phyloP scores from a whole-genome alignment of 495 filamentous ascomycete genomes.

The Chaetomium tenue region DNA sequence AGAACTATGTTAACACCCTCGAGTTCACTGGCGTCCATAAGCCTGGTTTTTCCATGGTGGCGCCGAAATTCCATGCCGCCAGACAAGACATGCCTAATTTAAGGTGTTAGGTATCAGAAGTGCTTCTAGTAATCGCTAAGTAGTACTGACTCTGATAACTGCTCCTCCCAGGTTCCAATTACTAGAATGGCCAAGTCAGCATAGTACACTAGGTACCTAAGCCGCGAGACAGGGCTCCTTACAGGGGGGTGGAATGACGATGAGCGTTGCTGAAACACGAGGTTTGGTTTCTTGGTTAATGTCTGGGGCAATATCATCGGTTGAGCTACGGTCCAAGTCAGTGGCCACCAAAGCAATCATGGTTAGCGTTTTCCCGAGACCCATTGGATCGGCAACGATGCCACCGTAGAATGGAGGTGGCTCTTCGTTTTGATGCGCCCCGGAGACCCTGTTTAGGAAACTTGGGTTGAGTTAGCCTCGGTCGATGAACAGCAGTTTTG shows the following conservation, averaged over 20 bases:
- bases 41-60: conserved; percentile 36
- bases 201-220: not conserved
- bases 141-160: conserved; percentile 29
- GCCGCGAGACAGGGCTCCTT: conserved; percentile 12
- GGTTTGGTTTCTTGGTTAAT: not conserved
- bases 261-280: conserved; percentile 22
- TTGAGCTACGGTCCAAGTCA: conserved; percentile 19
- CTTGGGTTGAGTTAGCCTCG: conserved; percentile 10
- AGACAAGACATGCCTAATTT: conserved; percentile 31
- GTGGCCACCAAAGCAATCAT: conserved; percentile 41
- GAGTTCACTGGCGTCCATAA: conserved; percentile 18
- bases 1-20: conserved; percentile 32
- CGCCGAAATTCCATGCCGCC: conserved; percentile 29
- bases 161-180: conserved; percentile 40
- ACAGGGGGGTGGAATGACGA: conserved; percentile 43
- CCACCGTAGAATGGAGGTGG: conserved; percentile 39
- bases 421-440: conserved; percentile 18
- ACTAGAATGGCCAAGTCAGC: conserved; percentile 23
- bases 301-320: not conserved
- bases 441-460: conserved; percentile 35
- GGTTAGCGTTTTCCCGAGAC: conserved; percentile 43
- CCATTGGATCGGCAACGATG: conserved; percentile 46
- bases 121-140: not conserved
- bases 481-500: not conserved
- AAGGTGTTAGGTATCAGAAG: not conserved